Base-by-base conservation (phyloP, 306 rosid species). In the Gynostemma pentaphyllum region DNA sequence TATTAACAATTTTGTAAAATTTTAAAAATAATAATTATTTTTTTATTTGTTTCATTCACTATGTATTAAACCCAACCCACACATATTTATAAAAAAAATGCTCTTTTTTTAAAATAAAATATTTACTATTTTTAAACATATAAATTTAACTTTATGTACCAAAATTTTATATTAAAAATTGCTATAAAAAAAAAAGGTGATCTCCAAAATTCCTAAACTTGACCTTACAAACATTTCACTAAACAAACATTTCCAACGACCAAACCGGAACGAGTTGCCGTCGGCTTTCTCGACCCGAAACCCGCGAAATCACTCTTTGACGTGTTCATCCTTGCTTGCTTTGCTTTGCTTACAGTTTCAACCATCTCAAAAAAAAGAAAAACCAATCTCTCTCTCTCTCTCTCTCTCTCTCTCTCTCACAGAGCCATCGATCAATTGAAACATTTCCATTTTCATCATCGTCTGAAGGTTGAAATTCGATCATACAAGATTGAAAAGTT, bases 201-300 rank as follows among this genome's bases (percentile, higher is more conserved):
- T n/a, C n/a, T n/a, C n/a, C n/a, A n/a, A n/a, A n/a, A n/a, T 27
- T 53, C 2, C 12, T 1, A 23, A 49, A 1, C 15, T 19, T 15
- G 32, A 14, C n/a, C 22, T n/a, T 27, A 27, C 9, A 57, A 57
- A 57, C 1, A 36, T 34, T 18, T 18, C 9, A 55, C 29, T 7
- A n/a, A 19, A 12, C 61, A n/a, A 55, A 29, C 9, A 22, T 18
- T 56, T 34, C n/a, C 47, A 59, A 39, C 30, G 47, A 22, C 32
- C 47, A 39, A 39, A 60, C 64, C 64, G 8, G 39, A 60, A 39
- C 7, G 12, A 22, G 22, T 0, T 12, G 21, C 5, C 65, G 0
- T 54, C 45, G 37, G 44, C n/a, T 50, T 61, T 40, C 66, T 7
- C 42, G 68, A 44, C 65, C 47, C 47, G 65, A 60, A 60, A 39